A percentile compares a stretch with the other conserved stretches of the same genome.
Conservation (phyloP, 2,329 filamentous ascomycete genomes). For the Penicillium vulpinum region DNA sequence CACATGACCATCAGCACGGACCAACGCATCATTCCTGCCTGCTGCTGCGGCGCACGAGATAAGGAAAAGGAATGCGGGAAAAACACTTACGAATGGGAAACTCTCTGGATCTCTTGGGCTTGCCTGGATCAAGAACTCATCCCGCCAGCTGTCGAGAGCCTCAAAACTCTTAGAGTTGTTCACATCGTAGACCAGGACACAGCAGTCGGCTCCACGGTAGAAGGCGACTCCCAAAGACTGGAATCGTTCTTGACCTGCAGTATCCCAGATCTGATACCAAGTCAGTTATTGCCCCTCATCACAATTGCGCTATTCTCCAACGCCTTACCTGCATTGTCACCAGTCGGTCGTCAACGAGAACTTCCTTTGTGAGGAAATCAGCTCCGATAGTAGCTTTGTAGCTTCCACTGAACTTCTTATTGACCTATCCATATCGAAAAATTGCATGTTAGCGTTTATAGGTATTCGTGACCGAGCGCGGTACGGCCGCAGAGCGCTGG, state of each 20-base stretch:
- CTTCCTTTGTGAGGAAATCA: conserved; percentile 97
- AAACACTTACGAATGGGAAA: conserved; percentile 83
- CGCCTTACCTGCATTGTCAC: conserved; percentile 90
- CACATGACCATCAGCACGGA: conserved; percentile 10
- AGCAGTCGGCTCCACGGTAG: conserved; percentile 96
- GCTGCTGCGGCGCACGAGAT: not conserved
- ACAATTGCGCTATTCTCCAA: not conserved
- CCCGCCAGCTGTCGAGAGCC: conserved; percentile 95
- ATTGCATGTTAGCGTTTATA: conserved; percentile 16
- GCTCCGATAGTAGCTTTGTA: conserved; percentile 99
- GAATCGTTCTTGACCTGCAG: conserved; percentile 94
- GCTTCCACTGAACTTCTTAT: conserved; percentile 99
- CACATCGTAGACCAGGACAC: conserved; percentile 95
- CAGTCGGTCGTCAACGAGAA: conserved; percentile 91
- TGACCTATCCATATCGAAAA: conserved; percentile 65
- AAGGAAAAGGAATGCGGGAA: not conserved
- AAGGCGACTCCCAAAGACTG: conserved; percentile 96
- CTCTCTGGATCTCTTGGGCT: conserved; percentile 94
- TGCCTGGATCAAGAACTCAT: conserved; percentile 97
- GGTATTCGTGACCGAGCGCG: conserved; percentile 13
- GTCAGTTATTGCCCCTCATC: conserved; percentile 10
- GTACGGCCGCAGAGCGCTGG: conserved; percentile 1
- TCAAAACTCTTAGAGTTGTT: conserved; percentile 99
- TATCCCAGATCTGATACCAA: conserved; percentile 81
- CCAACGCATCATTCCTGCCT: conserved; percentile 1